Percentiles rank a stretch among this genome's conserved stretches.
These are phyloP conservation scores for Plasmodium reichenowi DNA, from an alignment of 169 alveolate species.

Conservation along the genomic window DNA sequence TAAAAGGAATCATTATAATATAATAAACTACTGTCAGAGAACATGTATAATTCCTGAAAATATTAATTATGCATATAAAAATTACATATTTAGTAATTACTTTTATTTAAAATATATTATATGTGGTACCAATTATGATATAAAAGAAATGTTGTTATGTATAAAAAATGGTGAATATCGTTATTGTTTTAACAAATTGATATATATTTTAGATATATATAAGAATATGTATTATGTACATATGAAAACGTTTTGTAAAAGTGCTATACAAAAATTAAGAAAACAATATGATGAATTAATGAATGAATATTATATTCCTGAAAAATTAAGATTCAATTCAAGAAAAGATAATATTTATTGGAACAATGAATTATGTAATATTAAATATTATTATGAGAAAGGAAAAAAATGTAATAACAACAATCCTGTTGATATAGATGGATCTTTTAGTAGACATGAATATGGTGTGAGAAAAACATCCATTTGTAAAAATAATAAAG, in stretches of 20 bases:
- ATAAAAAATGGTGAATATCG: constrained; percentile 17
- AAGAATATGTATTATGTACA: constrained; percentile 22
- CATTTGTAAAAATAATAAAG: no score
- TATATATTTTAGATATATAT: constrained; percentile 1
- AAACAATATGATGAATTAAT: background rate
- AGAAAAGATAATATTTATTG: background rate
- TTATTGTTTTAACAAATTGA: constrained; percentile 1
- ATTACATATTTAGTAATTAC: constrained; percentile 44
- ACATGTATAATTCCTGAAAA: constrained; percentile 2
- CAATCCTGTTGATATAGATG: background rate
- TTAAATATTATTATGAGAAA: background rate
- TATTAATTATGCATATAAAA: constrained; percentile 31
- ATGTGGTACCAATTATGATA: background rate
- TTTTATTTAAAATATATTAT: constrained; percentile 26
- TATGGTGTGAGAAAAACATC: no score
- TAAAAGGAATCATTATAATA: constrained; percentile 4
- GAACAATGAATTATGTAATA: background rate
- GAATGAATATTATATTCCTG: background rate
- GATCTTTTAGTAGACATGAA: background rate
- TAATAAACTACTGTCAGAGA: constrained; percentile 44
- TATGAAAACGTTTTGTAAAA: constrained; percentile 13
- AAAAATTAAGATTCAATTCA: background rate
- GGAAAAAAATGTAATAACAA: background rate
- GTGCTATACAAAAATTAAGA: background rate
- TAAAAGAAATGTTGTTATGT: background rate